Evolutionary conservation across 805 yeast species (phyloP), one percentile per base, ranked within the genome.

Genomic region (Maudiozyma barnettii): DNA sequence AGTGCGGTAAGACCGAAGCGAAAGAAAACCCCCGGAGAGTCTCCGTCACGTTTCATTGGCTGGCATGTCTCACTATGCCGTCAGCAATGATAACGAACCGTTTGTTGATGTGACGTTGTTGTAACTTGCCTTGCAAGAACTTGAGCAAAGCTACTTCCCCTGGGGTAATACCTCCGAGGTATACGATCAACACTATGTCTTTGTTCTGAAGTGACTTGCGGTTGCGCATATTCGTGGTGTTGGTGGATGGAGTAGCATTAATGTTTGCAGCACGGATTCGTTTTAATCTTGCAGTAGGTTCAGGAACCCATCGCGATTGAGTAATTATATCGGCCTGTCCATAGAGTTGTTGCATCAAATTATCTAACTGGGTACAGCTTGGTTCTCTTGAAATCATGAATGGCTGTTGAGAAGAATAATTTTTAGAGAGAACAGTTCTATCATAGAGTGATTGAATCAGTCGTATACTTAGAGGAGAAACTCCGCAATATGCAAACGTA

Each of bases 111-210:
- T 64, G 68, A 45, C 66, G 67, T 23, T 57, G 54, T 8, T 66
- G 61, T 33, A 69, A 51, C 21, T 69, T 70, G 42, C 68, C 66
- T 48, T 84, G 78, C n/a, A 86, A 70, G 46, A 71, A 74, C 56
- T 81, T 70, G 42, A 91, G 65, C 3, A 89, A 80, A 3, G 91
- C 78, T 16, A 90, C 70, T 63, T 91, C 99, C 8, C 93, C 79
- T 59, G 85, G 73, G 0, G 97, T 87, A 7, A 90, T 68, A 0
- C 99, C 98, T 13, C 98, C 98, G 38, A 90, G 58, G 51, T 83
- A 65, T 7, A 80, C 76, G 45, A 86, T 54, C 50, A 87, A 58
- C 49, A 65, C 61, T 2, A 58, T 48, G 35, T 61, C 65, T 8
- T 38, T 41, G 14, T 35, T n/a, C 20, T 45, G 39, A 6, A 19